Conservation (phyloP, 2,329 filamentous ascomycete species). For the Penicillium corylophilum region DNA sequence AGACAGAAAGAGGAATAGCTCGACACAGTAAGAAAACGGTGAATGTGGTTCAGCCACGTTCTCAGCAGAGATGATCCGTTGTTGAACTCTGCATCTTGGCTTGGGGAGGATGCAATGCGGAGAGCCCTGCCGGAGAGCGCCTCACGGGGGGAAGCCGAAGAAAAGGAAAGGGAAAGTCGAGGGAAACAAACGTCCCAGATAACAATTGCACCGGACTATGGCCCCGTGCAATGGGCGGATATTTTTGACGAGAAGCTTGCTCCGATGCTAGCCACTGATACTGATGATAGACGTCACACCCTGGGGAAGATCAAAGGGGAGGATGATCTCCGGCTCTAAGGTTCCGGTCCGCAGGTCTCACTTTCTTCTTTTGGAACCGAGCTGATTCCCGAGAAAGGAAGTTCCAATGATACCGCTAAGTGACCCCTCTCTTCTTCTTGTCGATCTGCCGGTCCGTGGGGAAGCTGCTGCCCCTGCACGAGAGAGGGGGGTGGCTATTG, state of each 20-base stretch:
- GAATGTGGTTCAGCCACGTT: slow-evolving; percentile 38
- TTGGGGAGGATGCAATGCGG: slow-evolving; percentile 39
- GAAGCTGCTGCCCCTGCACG: slow-evolving; percentile 31
- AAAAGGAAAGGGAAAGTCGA: slow-evolving; percentile 13
- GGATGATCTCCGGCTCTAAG: slow-evolving; percentile 21
- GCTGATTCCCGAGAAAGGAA: slow-evolving; percentile 15
- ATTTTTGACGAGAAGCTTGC: slow-evolving; percentile 9
- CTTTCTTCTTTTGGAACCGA: slow-evolving; percentile 21
- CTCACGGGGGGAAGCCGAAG: slow-evolving; percentile 29
- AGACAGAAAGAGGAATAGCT: slow-evolving; percentile 31
- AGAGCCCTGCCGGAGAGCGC: slow-evolving; percentile 44
- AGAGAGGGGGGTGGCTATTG: slow-evolving; percentile 23
- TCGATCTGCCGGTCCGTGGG: slow-evolving; percentile 35
- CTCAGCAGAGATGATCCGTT: slow-evolving; percentile 39
- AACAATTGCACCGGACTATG: slow-evolving; percentile 25
- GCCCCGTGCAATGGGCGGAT: slow-evolving; percentile 21
- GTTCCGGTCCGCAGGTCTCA: slow-evolving; percentile 14
- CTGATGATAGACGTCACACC: slow-evolving; percentile 21
- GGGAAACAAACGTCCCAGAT: slow-evolving; percentile 17
- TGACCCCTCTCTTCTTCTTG: slow-evolving; percentile 30
- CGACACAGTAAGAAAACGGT: slow-evolving; percentile 28
- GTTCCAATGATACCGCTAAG: slow-evolving; percentile 21
- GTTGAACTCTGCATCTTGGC: slow-evolving; percentile 48
- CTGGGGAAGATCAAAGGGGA: slow-evolving; percentile 9
- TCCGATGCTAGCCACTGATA: slow-evolving; percentile 17